Evolutionary conservation across 495 filamentous ascomycete species (phyloP), one percentile per base, ranked within the genome.

Genomic region (Umbilicaria muhlenbergii): DNA sequence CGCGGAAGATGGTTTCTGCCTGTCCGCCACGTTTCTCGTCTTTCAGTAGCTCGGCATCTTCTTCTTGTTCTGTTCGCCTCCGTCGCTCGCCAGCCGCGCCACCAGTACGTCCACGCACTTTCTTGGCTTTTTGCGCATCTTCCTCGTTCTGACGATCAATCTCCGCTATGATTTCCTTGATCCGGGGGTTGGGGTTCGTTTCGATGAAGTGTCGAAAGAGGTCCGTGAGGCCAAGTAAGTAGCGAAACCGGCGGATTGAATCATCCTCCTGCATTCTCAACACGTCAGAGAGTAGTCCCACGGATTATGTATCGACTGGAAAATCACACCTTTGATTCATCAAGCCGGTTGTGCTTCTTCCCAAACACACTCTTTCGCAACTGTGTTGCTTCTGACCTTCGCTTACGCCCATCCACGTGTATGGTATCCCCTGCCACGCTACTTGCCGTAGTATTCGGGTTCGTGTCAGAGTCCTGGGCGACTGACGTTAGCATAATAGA

Each of bases 161-260:
- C 59, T 95, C 84, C 10, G 73, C 73, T 70, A 96, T 86, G 42
- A 95, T 83, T 36, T 89, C 81, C 51, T 89, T 81, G 56, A 96
- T 86, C 33, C 78, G 78, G 0, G 88, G 88, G 51, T 95, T 84
- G 2, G 87, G 91, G 56, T 93, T 99, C 15, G 87, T 81, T 55
- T 95, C 87, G 65, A 99, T 99, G 62, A 99, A 99, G 62, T 99
- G 92, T 47, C 92, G 83, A 68, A 99, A 99, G 16, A 99, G 74
- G 56, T 99, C 92, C 37, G 92, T 99, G 39, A 96, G 68, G 19
- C 92, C 92, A 6, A 99, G 74, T 1, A 99, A 78, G 56, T 99
- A 96, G 39, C 87, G 83, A 58, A 96, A 98, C 57, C 92, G 73
- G 51, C 91, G 78, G 56, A 94, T 85, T 0, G 87, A 88, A 53